Base-by-base conservation (phyloP, 164 flowering plant genomes). In the Magnolia officinalis region DNA sequence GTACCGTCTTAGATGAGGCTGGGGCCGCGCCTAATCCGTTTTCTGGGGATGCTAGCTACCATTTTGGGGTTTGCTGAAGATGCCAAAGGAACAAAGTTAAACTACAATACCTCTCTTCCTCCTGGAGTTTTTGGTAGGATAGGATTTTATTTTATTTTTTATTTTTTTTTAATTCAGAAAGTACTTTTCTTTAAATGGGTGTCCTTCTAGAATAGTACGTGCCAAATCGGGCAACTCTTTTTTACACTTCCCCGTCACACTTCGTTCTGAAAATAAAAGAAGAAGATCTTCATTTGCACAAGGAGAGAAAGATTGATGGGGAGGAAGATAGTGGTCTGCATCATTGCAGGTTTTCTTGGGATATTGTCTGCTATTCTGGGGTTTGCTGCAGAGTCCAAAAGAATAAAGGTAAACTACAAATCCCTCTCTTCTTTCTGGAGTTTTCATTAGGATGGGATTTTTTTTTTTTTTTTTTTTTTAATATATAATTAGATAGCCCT, bases 61-160 rank as follows among this genome's bases (percentile, higher is more conserved):
- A 88, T 83, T 77, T 79, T 89, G 71, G 95, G 90, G 69, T 92
- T 94, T 82, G 94, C 84, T 82, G 98, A 97, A 23, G 97, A 94
- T 75, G 97, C 87, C 52, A 91, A 84, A 45, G 83, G 89, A 81
- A 88, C 90, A 74, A 94, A 91, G 92, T 97, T 92, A 75, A 24
- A 14, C 45, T 13, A 6, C 49, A 29, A 16, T 63, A n/a, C 52
- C 26, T 58, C 45, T 23, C 23, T 24, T 51, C n/a, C 23, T 26
- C 52, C 11, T 24, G 29, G 29, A 26, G 26, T 24, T 24, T 24
- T 24, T 24, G 26, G 26, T 24, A 24, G 26, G 26, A 24, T 24
- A 24, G 26, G 26, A 24, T 24, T 24, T 24, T 24, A 24, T 24
- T 24, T 26, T 26, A 26, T 26, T 26, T 26, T 26, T n/a, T n/a